Percentiles rank a stretch among this genome's conserved stretches.
Conservation (phyloP, 1,284 basidiomycete species). For the Tilletia caries region DNA sequence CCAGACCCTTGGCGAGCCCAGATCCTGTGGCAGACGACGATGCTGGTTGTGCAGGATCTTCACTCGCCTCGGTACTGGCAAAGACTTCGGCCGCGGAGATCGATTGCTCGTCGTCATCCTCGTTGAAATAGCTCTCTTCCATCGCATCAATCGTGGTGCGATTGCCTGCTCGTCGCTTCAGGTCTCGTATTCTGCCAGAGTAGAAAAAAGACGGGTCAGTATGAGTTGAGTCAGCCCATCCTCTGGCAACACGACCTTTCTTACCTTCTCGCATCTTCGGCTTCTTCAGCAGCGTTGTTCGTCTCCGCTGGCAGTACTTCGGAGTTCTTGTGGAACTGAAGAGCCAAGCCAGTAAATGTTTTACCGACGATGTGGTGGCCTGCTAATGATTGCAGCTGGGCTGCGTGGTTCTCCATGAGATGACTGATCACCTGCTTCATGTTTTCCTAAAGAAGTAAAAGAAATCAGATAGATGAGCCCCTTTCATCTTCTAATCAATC, state of each 20-base stretch:
- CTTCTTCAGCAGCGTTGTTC: slow-evolving; percentile 14
- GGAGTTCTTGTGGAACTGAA: slow-evolving; percentile 84
- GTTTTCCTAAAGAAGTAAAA: slow-evolving; percentile 66
- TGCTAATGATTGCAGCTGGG: slow-evolving; percentile 66
- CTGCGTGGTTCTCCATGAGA: slow-evolving; percentile 74
- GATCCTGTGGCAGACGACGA: not conserved
- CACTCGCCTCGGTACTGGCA: slow-evolving; percentile 50
- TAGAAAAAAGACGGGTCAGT: too few species aligned
- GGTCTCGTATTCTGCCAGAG: slow-evolving; percentile 12
- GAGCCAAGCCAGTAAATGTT: slow-evolving; percentile 70
- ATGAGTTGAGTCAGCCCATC: too few species aligned
- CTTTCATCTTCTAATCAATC: slow-evolving; percentile 10
- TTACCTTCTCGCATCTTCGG: slow-evolving; percentile 19
- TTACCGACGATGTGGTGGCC: slow-evolving; percentile 64
- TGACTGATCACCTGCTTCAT: slow-evolving; percentile 77
- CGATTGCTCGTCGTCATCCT: slow-evolving; percentile 67
- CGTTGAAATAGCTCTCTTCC: slow-evolving; percentile 83
- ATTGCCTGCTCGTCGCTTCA: slow-evolving; percentile 21
- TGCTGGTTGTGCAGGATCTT: slow-evolving; percentile 14
- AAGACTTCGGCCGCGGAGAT: not conserved
- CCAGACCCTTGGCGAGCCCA: not conserved
- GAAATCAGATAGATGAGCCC: not conserved
- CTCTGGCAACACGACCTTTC: not conserved
- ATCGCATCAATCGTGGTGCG: slow-evolving; percentile 58
- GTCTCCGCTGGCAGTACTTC: slow-evolving; percentile 56